These are phyloP conservation scores for Fusarium sp. DNA, from an alignment of 2,329 filamentous ascomycete genomes.

Conservation along the genomic window DNA sequence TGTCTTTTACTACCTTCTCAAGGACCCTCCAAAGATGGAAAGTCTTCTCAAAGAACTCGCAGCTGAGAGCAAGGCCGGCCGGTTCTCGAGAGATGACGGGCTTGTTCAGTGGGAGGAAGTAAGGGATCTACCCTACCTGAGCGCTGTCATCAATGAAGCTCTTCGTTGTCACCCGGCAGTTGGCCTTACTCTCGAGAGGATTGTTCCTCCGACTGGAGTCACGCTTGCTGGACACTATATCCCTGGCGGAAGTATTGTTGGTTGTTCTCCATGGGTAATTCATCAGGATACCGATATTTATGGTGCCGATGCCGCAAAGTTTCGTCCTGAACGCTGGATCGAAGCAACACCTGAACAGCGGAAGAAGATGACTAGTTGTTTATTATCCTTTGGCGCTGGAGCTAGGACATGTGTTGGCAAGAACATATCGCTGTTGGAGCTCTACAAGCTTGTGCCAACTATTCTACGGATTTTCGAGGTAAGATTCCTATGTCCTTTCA, in stretches of 20 bases:
- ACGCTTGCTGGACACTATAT: conserved; percentile 70
- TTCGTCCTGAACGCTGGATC: conserved; percentile 75
- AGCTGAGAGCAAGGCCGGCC: conserved; percentile 60
- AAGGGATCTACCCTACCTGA: conserved; percentile 78
- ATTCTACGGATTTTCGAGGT: conserved; percentile 23
- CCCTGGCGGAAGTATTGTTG: conserved; percentile 75
- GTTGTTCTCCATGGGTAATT: conserved; percentile 78
- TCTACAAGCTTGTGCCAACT: conserved; percentile 67
- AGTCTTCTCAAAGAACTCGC: conserved; percentile 71
- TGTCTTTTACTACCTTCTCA: conserved; percentile 78
- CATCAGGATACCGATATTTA: conserved; percentile 75
- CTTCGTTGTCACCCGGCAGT: conserved; percentile 79
- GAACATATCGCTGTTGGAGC: conserved; percentile 69
- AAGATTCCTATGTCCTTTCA: not conserved
- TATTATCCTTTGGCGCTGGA: conserved; percentile 73
- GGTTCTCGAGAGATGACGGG: conserved; percentile 60
- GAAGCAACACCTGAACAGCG: conserved; percentile 55
- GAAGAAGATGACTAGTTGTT: conserved; percentile 14
- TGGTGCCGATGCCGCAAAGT: conserved; percentile 71
- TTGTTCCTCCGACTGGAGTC: conserved; percentile 71
- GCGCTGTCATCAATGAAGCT: conserved; percentile 80
- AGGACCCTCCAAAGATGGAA: conserved; percentile 62
- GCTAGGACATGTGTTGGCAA: conserved; percentile 75
- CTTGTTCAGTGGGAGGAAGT: conserved; percentile 75
- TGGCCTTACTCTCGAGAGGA: conserved; percentile 75